phyloP scores from a whole-genome alignment of 2,329 filamentous ascomycete genomes.

The Neofusicoccum laricinum region DNA sequence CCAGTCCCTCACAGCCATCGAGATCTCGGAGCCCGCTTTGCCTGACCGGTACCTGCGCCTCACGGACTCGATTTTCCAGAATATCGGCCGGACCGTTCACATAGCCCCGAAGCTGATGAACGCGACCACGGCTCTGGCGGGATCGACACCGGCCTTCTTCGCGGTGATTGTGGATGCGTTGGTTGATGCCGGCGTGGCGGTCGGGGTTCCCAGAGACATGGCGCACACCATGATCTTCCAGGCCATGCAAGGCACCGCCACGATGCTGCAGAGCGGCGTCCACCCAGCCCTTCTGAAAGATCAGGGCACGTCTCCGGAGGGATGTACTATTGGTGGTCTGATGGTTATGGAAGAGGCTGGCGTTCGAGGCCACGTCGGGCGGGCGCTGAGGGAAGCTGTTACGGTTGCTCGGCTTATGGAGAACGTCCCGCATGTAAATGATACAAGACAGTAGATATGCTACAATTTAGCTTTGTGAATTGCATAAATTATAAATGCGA shows the following conservation, averaged over 20 bases:
- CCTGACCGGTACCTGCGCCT: slow-evolving; percentile 21
- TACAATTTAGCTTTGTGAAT: no score
- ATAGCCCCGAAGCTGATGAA: slow-evolving; percentile 26
- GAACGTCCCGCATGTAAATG: slow-evolving; percentile 39
- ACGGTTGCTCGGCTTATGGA: slow-evolving; percentile 46
- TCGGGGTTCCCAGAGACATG: slow-evolving; percentile 24
- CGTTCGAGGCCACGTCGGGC: slow-evolving; percentile 27
- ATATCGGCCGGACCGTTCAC: slow-evolving; percentile 25
- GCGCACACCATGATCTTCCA: slow-evolving; percentile 32
- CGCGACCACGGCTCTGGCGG: slow-evolving; percentile 28
- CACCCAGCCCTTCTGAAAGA: slow-evolving; percentile 29
- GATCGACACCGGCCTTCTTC: slow-evolving; percentile 32
- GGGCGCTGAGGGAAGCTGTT: slow-evolving; percentile 47
- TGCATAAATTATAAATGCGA: no score
- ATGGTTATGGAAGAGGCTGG: slow-evolving; percentile 33
- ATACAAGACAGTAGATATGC: slow-evolving; percentile 32
- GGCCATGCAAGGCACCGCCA: slow-evolving; percentile 30
- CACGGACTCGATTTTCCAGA: slow-evolving; percentile 23
- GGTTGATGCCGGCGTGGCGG: slow-evolving; percentile 30
- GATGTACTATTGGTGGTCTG: slow-evolving; percentile 33
- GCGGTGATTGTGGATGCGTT: slow-evolving; percentile 31
- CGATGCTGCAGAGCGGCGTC: slow-evolving; percentile 30
- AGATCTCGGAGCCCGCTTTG: slow-evolving; percentile 23
- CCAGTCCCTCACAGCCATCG: slow-evolving; percentile 39
- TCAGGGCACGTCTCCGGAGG: slow-evolving; percentile 30